Base-by-base conservation (phyloP, 768 basidiomycete genomes). In the Russula emetica region DNA sequence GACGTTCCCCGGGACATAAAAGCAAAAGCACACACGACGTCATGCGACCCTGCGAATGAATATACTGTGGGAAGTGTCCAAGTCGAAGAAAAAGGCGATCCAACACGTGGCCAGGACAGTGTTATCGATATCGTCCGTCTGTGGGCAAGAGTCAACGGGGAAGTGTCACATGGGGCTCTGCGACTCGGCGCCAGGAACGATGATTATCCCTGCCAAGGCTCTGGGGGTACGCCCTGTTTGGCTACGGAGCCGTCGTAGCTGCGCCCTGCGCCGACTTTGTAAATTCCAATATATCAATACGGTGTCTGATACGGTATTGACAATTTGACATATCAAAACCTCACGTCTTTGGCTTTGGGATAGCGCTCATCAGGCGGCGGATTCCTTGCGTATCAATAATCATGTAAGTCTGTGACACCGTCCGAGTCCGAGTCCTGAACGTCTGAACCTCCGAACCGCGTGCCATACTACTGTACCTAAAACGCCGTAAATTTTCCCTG, bases 51-150 rank as follows among this genome's bases (percentile, higher is more conserved):
- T 32, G 44, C 44, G 14, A 38, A 38, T 22, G 6, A 40, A 40
- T 40, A 6, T 40, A 40, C 38, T 1, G 28, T 18, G 58, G 32
- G 53, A 42, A 36, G 36, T 36, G 36, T 36, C 11, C 30, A 24
- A 7, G 30, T 24, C 22, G 45, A 60, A 32, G 58, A 60, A 60
- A 28, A 55, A 49, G 58, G 20, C 36, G 45, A 64, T 34, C 38
- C 32, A 11, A 26, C 60, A 61, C 60, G 52, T 54, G 60, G 42
- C 42, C 44, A 24, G 42, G 60, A 60, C 32, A 20, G 10, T 16
- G 42, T 47, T 22, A 16, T 44, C 34, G 57, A 61, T 26, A 14
- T 60, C 30, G 55, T 40, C 32, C 20, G 45, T 42, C 45, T n/a
- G 13, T 49, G 49, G 18, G 13, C 9, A n/a, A 49, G 14, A 50